phyloP scores from a whole-genome alignment of 306 rosid species.

The Benincasa hispida region DNA sequence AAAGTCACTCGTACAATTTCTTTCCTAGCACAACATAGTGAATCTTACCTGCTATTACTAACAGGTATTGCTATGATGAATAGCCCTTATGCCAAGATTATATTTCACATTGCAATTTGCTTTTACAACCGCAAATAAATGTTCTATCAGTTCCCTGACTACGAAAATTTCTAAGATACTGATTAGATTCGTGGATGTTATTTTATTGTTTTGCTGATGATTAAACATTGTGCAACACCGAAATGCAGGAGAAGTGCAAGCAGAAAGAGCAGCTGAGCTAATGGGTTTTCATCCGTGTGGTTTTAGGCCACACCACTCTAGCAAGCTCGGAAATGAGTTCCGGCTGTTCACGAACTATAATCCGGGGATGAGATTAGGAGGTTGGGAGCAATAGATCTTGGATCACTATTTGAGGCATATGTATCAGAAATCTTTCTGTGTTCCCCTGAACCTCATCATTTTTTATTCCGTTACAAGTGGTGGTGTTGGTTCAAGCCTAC shows the following conservation, averaged over 20 bases:
- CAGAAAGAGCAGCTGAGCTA: conserved; percentile 70
- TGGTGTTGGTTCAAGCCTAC: neutral
- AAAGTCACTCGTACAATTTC: conserved; percentile 57
- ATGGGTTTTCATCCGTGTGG: conserved; percentile 73
- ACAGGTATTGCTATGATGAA: conserved; percentile 38
- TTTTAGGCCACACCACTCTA: conserved; percentile 67
- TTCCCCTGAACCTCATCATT: neutral
- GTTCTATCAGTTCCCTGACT: neutral
- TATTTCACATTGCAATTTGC: neutral
- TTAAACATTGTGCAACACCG: neutral
- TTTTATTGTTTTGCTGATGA: neutral
- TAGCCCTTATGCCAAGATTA: neutral
- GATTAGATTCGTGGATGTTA: neutral
- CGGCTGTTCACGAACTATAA: conserved; percentile 72
- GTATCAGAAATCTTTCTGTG: neutral
- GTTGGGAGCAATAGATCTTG: conserved; percentile 35
- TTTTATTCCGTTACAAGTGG: neutral
- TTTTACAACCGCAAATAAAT: neutral
- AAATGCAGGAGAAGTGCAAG: conserved; percentile 77
- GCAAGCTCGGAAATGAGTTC: conserved; percentile 88
- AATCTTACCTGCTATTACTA: conserved; percentile 59
- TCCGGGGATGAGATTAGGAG: conserved; percentile 72
- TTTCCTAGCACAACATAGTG: conserved; percentile 38
- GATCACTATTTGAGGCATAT: neutral
- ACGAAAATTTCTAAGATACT: neutral